Evolutionary conservation across 163 green algal species (phyloP).

Genomic region (Scenedesmus sp.): DNA sequence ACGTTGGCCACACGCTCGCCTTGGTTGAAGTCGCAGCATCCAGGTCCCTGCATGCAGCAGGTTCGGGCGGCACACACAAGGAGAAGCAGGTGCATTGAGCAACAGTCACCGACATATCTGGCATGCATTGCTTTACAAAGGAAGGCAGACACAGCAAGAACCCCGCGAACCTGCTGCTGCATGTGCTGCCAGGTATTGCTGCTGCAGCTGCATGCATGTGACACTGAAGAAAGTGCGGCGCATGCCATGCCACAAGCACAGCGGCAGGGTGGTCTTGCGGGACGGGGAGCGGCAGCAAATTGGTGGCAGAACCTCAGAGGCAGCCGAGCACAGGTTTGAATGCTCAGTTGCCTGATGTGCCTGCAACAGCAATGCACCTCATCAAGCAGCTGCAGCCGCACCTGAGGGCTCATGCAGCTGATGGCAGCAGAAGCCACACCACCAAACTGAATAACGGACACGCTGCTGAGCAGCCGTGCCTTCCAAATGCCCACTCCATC

Average conservation of each 20-base stretch:
- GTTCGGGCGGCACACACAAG: neutral
- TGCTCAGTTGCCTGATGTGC: neutral
- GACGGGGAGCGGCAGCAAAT: neutral
- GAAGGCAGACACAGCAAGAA: neutral
- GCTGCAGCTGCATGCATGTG: neutral
- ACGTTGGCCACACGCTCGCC: conserved; percentile 60
- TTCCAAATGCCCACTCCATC: conserved; percentile 40
- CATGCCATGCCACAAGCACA: neutral
- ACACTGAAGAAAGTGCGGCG: neutral
- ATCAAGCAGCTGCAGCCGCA: neutral
- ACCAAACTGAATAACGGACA: conserved; percentile 44
- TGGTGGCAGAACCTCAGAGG: too few species aligned
- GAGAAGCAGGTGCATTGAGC: neutral
- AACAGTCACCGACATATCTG: neutral
- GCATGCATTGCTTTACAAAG: neutral
- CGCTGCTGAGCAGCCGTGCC: conserved; percentile 31
- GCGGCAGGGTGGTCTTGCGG: too few species aligned
- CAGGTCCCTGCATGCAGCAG: conserved; percentile 54
- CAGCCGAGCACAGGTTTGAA: neutral
- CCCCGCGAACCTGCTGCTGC: neutral
- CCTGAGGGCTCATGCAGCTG: conserved; percentile 27
- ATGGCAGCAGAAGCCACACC: conserved; percentile 41
- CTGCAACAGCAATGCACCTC: neutral
- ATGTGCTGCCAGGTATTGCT: neutral
- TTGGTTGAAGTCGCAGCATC: conserved; percentile 62